Evolutionary conservation across 331 rosid genomes (phyloP), one percentile per base, ranked within the genome.

Genomic region (Quercus lobata): DNA sequence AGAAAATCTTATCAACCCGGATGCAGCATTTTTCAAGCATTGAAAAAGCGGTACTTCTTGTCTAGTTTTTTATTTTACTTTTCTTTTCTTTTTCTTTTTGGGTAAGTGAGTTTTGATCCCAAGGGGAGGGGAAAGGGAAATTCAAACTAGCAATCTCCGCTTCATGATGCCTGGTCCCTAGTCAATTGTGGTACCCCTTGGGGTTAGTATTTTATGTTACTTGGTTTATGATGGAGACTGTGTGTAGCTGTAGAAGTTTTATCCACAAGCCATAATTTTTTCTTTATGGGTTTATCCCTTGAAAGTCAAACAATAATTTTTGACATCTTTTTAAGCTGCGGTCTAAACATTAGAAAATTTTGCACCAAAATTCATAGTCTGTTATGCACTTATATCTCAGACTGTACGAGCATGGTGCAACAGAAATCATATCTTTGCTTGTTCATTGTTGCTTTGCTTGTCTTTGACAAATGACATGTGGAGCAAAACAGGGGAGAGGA

Each of bases 21-120:
- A 79, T 83, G 90, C 97, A 95, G 44, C 96, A 93, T 87, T 95
- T 95, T 89, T 83, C 96, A 63, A 91, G 91, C 90, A 69, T 88
- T 74, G 98, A 91, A 71, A 95, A 95, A 89, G 99, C 96, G 76
- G 99, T 93, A 86, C 69, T 49, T 76, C 82, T 82, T 29, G 1
- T 57, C 52, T 79, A 76, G 74, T 10, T 30, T 81, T 65, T 74
- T 57, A 58, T 44, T 44, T 73, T 58, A 65, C 55, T 34, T 60
- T 49, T 49, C 5, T 11, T 49, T 49, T 49, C 17, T 49, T 10
- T 49, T 12, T 14, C 17, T 49, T 49, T 12, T 49, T 49, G 15
- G 15, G 5, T 49, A 49, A 49, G 54, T 49, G 54, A 3, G 54
- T 11, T 49, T 49, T 49, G 54, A 14, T 0, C 54, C 18, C 54